Base-by-base conservation (phyloP, 2,329 filamentous ascomycete species). In the Curvularia verruculosa region DNA sequence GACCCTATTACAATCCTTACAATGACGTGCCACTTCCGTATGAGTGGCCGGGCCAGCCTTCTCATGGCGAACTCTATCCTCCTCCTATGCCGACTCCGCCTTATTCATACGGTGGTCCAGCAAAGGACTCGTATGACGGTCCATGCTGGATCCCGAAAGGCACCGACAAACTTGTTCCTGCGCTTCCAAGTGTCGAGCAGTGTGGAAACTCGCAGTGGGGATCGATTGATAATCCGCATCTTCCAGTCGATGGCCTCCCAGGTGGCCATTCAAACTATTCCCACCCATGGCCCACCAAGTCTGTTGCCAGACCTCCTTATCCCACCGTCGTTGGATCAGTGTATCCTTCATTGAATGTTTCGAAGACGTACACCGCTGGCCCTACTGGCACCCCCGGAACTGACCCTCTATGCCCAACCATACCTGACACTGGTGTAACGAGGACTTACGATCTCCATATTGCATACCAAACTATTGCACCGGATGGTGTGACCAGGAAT, bases 381-480 rank as follows among this genome's bases (percentile, higher is more conserved):
- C 36, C 40, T 39, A 60, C 37, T 26, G 54, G 46, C 41, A 65
- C 60, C 10, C 60, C 65, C 1, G 49, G 40, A 18, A 49, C 50
- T 37, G 59, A 58, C 29, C 53, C 57, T 37, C 53, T 49, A 26
- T 71, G 64, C 53, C 66, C 64, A 1, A 61, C 49, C 15, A 71
- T 75, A 62, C 73, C 73, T 5, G 62, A 75, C 28, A 75, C 72
- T 24, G 70, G 71, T 44, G 64, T 74, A 1, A 75, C 71, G 3
- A 63, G 72, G 4, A 67, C 67, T 9, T 74, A 72, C 19, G 63
- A 73, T 37, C 52, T 72, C 3, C 58, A 64, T 18, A 59, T 70
- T 3, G 59, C 68, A 23, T 70, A 71, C 52, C 68, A 72, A 29
- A 71, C 68, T 1, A 67, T 69, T 44, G 63, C 69, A 19, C 71